Base-by-base conservation (phyloP, 352 stramenopile genomes). In the Pythium plurisporium region DNA sequence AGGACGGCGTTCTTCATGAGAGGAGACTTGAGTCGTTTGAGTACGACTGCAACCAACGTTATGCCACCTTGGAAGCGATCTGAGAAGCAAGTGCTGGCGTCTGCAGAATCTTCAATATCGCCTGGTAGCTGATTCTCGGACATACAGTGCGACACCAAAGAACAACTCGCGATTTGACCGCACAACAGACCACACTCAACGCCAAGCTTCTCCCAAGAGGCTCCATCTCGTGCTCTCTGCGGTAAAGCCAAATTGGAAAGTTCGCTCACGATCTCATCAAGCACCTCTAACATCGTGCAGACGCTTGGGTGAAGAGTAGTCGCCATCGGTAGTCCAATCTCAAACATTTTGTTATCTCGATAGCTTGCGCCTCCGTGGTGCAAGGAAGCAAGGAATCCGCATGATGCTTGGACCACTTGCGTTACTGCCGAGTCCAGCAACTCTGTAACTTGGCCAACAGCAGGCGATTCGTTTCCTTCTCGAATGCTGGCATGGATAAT, bases 101-200 rank as follows among this genome's bases (percentile, higher is more conserved):
- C 36, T n/a, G 20, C 10, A 7, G 17, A 7, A 42, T 8, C 36
- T 19, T 42, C 36, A 15, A 10, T n/a, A 7, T 42, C 26, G 23
- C 15, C 38, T 27, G 38, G 26, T 27, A 7, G 19, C 17, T 52
- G 29, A 36, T 52, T 41, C 17, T 41, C 30, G 9, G 5, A 4
- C 5, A 15, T n/a, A 17, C 27, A 5, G 27, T 8, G 3, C 15
- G 38, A 30, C 3, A 3, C 37, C 5, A 65, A 17, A 11, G 49
- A 43, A 25, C 20, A 22, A 23, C 34, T 45, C 0, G 61, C 64
- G 1, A 85, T 46, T 46, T 74, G 82, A 17, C 76, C 76, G 31
- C 65, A 85, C 14, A 87, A 66, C 29, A 75, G 36, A 7, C 69
- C 74, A 20, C 67, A 84, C 5, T 50, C 65, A 30, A 74, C 68